Conservation (phyloP, 176 grass and related monocot genomes). For the barley (Hordeum vulgare) region DNA sequence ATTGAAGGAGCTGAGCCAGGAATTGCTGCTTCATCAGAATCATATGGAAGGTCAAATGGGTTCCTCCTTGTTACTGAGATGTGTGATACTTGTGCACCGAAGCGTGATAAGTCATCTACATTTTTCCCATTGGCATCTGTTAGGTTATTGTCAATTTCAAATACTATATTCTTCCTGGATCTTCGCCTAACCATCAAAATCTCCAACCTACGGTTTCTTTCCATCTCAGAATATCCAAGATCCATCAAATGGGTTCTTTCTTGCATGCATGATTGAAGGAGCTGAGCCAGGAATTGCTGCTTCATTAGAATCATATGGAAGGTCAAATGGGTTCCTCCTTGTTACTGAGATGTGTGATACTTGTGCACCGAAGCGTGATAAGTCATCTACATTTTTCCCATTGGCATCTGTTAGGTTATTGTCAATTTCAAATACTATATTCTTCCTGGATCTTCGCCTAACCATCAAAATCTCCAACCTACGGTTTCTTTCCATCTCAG, state of each 20-base stretch:
- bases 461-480: slow-evolving; percentile 88
- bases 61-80: slow-evolving; percentile 69
- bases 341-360: slow-evolving; percentile 51
- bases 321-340: slow-evolving; percentile 81
- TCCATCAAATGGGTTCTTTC: slow-evolving; percentile 79
- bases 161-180: slow-evolving; percentile 77
- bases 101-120: slow-evolving; percentile 43
- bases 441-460: slow-evolving; percentile 80
- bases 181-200: slow-evolving; percentile 75
- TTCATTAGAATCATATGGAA: slow-evolving; percentile 59
- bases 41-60: slow-evolving; percentile 73
- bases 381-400: slow-evolving; percentile 37
- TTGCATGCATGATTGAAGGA: slow-evolving; percentile 61
- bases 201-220: slow-evolving; percentile 92
- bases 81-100: slow-evolving; percentile 43
- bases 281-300: slow-evolving; percentile 70
- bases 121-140: slow-evolving; percentile 38
- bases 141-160: slow-evolving; percentile 48
- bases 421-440: slow-evolving; percentile 58
- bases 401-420: slow-evolving; percentile 42
- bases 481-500: slow-evolving; percentile 86
- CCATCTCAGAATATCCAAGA: slow-evolving; percentile 87
- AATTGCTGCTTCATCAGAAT: slow-evolving; percentile 45
- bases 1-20: slow-evolving; percentile 91
- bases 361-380: slow-evolving; percentile 44